Evolutionary conservation across 805 yeast genomes (phyloP).

Genomic region (Candida sonorensis): DNA sequence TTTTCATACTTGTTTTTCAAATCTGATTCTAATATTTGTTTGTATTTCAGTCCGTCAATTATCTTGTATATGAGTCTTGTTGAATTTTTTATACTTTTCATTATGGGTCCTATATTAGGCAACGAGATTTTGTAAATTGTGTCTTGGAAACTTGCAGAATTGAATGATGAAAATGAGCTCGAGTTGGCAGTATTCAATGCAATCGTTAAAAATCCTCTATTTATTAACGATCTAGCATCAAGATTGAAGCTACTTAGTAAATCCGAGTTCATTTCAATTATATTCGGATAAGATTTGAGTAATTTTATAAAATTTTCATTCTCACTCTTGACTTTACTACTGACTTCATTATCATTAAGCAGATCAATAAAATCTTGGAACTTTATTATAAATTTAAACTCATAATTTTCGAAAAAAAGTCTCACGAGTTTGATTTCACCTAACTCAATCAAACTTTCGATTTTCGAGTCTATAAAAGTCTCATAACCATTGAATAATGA

Average conservation of each 20-base stretch:
- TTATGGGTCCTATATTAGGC: constrained; percentile 45
- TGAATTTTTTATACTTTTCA: constrained; percentile 38
- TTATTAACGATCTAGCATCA: constrained; percentile 28
- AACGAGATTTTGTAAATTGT: constrained; percentile 36
- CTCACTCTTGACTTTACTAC: background rate
- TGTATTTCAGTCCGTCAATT: constrained; percentile 30
- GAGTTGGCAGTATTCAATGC: too few species aligned
- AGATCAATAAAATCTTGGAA: constrained; percentile 15
- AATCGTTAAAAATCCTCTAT: constrained; percentile 37
- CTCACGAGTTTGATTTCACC: constrained; percentile 29
- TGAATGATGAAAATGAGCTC: too few species aligned
- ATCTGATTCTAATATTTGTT: constrained; percentile 37
- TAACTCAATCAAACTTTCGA: constrained; percentile 31
- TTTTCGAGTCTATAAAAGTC: constrained; percentile 42
- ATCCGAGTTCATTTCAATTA: constrained; percentile 21
- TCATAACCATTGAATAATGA: constrained; percentile 39
- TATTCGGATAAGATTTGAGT: constrained; percentile 15
- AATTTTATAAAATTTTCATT: constrained; percentile 12
- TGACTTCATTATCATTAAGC: constrained; percentile 3
- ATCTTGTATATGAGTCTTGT: constrained; percentile 36
- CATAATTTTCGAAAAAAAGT: constrained; percentile 11
- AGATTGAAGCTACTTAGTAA: constrained; percentile 13
- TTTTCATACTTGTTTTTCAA: constrained; percentile 33
- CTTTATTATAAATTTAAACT: constrained; percentile 18
- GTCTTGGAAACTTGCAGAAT: too few species aligned